Percentiles rank a stretch among this genome's conserved stretches.
These are phyloP conservation scores for Pelargonium citronellum DNA, from an alignment of 441 rosid species.

Conservation along the genomic window DNA sequence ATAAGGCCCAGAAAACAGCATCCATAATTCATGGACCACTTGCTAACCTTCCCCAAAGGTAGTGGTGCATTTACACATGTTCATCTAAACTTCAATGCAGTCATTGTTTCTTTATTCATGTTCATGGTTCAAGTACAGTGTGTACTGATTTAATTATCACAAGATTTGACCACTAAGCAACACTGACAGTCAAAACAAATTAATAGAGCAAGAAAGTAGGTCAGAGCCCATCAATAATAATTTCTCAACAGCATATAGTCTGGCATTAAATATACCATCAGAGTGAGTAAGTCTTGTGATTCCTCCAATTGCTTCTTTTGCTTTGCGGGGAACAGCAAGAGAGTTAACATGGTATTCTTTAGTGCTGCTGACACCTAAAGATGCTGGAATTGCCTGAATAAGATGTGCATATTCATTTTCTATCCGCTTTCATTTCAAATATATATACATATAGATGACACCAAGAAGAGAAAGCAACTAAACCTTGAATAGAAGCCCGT, in stretches of 20 bases:
- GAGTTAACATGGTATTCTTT: constrained; percentile 90
- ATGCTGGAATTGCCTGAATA: constrained; percentile 80
- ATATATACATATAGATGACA: not conserved
- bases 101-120: no score
- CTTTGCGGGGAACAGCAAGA: constrained; percentile 95
- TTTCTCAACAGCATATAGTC: not conserved
- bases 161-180: no score
- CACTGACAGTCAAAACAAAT: no score
- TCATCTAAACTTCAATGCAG: no score
- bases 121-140: no score
- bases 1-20: no score
- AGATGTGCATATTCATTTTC: constrained; percentile 9
- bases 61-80: no score
- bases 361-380: constrained; percentile 82
- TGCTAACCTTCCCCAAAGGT: no score
- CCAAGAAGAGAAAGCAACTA: constrained; percentile 8
- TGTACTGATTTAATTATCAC: no score
- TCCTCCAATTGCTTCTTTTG: constrained; percentile 98
- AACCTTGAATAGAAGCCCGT: constrained; percentile 96
- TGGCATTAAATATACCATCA: constrained; percentile 50
- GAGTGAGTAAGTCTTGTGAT: constrained; percentile 76
- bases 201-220: no score
- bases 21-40: no score
- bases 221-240: no score
- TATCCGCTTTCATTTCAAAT: constrained; percentile 10